Evolutionary conservation across 2,329 filamentous ascomycete species (phyloP), one percentile per base, ranked within the genome.

Genomic region (Sporothrix phasma): DNA sequence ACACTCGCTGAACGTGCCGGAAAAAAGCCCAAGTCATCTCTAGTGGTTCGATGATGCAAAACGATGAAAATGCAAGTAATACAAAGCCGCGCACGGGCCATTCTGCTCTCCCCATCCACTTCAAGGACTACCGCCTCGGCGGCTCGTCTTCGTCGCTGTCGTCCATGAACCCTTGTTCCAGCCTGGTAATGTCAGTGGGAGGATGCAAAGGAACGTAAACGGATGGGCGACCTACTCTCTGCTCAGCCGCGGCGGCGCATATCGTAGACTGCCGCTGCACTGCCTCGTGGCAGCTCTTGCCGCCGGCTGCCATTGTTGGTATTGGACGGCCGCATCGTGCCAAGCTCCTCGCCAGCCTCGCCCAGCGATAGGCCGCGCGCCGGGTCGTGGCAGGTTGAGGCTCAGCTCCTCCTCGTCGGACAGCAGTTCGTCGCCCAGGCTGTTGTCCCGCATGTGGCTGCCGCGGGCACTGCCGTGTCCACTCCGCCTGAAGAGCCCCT

Each of bases 301-400:
- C 75, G 76, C 66, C 77, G 19, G 1, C 24, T n/a, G 22, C 22
- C 34, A 10, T 10, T 11, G 26, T 73, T 71, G 76, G 71, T 46
- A n/a, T 49, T 45, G 10, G 58, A n/a, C n/a, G n/a, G 58, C 75
- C 80, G 78, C 68, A 84, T 81, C 59, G 84, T 80, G 67, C 83
- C 84, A 11, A 87, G 74, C 74, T 90, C 88, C 70, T 91, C 86
- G 47, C 85, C 87, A n/a, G 88, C 86, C 46, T 86, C 84, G 31
- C 84, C 64, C 47, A 53, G 19, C 5, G 29, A 54, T 10, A 49
- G 19, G 53, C 61, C 56, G 22, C 5, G 10, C 4, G 15, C 22
- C 34, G n/a, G 54, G 19, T 34, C 19, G 29, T 60, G 58, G n/a
- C n/a, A 29, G 43, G 56, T 54, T 8, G n/a, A 56, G 24, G 61